Conservation (phyloP, 2,329 filamentous ascomycete genomes). For the Aspergillus bombycis region DNA sequence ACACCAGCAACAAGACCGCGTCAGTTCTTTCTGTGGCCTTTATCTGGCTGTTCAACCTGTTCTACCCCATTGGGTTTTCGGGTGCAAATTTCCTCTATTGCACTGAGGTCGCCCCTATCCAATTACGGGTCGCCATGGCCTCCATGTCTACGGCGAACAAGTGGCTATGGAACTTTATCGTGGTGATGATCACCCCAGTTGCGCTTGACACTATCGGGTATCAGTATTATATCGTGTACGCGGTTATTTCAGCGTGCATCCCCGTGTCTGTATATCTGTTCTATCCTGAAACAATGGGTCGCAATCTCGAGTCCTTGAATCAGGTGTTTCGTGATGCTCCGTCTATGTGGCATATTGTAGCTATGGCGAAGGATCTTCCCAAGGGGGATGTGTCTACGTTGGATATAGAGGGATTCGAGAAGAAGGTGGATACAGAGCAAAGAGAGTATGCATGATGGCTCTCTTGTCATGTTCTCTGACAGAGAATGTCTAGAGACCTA, state of each 20-base stretch:
- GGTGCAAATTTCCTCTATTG: slow-evolving; percentile 58
- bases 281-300: slow-evolving; percentile 61
- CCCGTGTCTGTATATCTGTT: slow-evolving; percentile 58
- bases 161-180: slow-evolving; percentile 63
- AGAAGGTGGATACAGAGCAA: no score
- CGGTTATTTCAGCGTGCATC: slow-evolving; percentile 46
- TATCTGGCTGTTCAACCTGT: slow-evolving; percentile 67
- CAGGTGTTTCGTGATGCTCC: slow-evolving; percentile 54
- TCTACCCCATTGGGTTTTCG: slow-evolving; percentile 65
- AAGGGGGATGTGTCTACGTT: slow-evolving; percentile 17
- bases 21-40: slow-evolving; percentile 25
- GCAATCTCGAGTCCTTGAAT: slow-evolving; percentile 68
- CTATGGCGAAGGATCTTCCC: slow-evolving; percentile 25
- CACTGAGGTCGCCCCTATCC: slow-evolving; percentile 54
- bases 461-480: no score
- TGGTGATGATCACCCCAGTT: slow-evolving; percentile 66
- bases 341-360: slow-evolving; percentile 26
- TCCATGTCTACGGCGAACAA: slow-evolving; percentile 65
- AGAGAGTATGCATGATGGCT: no score
- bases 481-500: no score
- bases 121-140: slow-evolving; percentile 57
- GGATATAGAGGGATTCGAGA: no score
- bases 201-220: slow-evolving; percentile 59
- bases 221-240: slow-evolving; percentile 57
- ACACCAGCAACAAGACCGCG: slow-evolving; percentile 16